These are phyloP conservation scores for Cyberlindnera misumaiensis DNA, from an alignment of 805 yeast species.

Conservation along the genomic window DNA sequence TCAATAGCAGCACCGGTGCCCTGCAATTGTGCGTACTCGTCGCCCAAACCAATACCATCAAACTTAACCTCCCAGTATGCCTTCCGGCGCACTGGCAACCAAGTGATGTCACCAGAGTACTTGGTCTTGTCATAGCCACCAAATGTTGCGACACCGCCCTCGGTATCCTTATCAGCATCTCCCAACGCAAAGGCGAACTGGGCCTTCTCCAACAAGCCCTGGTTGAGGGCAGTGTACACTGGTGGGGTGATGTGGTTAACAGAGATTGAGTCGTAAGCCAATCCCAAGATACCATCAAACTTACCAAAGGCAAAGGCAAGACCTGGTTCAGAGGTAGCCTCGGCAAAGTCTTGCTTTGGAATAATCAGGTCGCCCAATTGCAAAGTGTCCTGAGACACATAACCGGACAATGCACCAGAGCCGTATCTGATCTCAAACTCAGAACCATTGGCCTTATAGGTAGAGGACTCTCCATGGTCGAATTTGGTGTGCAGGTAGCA, in stretches of 20 bases:
- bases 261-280: conserved; percentile 88
- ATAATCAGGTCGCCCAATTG: conserved; percentile 78
- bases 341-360: conserved; percentile 90
- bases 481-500: conserved; percentile 92
- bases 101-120: conserved; percentile 78
- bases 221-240: conserved; percentile 76
- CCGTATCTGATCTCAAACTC: conserved; percentile 86
- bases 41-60: conserved; percentile 86
- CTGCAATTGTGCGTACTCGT: conserved; percentile 78
- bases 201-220: conserved; percentile 76
- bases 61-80: conserved; percentile 99
- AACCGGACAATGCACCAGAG: conserved; percentile 89
- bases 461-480: conserved; percentile 73
- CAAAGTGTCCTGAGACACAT: conserved; percentile 78
- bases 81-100: conserved; percentile 98
- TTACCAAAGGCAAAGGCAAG: conserved; percentile 97
- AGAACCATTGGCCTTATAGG: conserved; percentile 83
- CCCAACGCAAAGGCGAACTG: conserved; percentile 91
- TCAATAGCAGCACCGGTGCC: conserved; percentile 95
- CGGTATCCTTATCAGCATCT: conserved; percentile 51
- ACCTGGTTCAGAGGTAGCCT: conserved; percentile 96
- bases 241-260: conserved; percentile 92
- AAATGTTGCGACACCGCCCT: conserved; percentile 90
- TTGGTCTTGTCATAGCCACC: conserved; percentile 85
- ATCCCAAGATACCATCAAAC: conserved; percentile 95